Evolutionary conservation across 2,329 filamentous ascomycete genomes (phyloP).

Genomic region (Leptographium radiaticola): DNA sequence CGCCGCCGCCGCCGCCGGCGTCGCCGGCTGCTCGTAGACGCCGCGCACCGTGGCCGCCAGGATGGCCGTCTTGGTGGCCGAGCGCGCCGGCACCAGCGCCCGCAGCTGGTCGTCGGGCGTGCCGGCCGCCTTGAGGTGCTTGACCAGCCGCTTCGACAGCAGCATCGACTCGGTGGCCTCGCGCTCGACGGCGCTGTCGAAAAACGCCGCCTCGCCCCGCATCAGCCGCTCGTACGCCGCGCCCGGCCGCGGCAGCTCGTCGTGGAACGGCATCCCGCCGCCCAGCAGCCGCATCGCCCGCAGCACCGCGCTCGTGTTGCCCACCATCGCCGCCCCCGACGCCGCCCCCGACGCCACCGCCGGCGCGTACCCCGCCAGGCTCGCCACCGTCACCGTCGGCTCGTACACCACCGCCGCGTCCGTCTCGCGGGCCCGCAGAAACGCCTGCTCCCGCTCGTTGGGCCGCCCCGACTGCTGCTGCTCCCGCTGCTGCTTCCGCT

Average conservation of each 20-base stretch:
- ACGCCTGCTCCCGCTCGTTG: conserved; percentile 13
- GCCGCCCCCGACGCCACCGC: conserved; percentile 20
- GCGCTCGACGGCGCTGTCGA: conserved; percentile 21
- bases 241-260: conserved; percentile 9
- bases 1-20: conserved; percentile 7
- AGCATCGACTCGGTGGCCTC: conserved; percentile 4
- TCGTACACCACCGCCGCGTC: conserved; percentile 19
- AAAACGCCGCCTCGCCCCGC: conserved; percentile 18
- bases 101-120: not conserved
- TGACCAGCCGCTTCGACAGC: conserved; percentile 1
- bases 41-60: conserved; percentile 24
- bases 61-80: conserved; percentile 19
- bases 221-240: conserved; percentile 15
- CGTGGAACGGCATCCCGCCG: conserved; percentile 21
- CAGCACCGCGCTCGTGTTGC: conserved; percentile 17
- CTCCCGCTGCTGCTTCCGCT: not conserved
- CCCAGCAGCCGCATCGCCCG: conserved; percentile 26
- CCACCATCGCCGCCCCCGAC: conserved; percentile 11
- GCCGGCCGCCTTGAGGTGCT: not conserved
- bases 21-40: conserved; percentile 21
- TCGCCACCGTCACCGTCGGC: conserved; percentile 18
- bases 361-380: conserved; percentile 24
- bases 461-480: conserved; percentile 1
- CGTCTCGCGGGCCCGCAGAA: conserved; percentile 16
- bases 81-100: conserved; percentile 8